Conservation (phyloP, 768 basidiomycete genomes). For the Serendipita vermifera region DNA sequence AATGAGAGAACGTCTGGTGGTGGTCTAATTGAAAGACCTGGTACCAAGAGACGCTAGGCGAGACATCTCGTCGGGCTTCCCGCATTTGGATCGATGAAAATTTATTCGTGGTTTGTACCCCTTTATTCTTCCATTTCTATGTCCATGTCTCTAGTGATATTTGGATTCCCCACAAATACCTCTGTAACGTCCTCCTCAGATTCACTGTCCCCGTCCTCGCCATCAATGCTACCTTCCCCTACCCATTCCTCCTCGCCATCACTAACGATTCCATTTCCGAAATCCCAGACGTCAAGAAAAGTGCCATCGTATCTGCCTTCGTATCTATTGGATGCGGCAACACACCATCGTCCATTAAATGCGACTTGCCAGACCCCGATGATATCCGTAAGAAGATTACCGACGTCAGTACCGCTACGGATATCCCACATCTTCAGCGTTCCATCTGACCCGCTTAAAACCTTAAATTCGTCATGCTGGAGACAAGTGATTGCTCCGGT, state of each 20-base stretch:
- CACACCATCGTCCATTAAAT: slow-evolving; percentile 86
- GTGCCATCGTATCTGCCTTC: slow-evolving; percentile 59
- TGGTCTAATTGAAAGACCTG: too few relatives aligned
- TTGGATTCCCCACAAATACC: slow-evolving; percentile 54
- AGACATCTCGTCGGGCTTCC: too few relatives aligned
- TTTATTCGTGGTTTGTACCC: slow-evolving; percentile 19
- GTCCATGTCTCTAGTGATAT: slow-evolving; percentile 20
- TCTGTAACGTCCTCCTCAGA: slow-evolving; percentile 45
- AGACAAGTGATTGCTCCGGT: slow-evolving; percentile 98
- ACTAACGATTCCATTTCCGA: slow-evolving; percentile 52
- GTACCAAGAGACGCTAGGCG: too few relatives aligned
- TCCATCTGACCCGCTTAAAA: slow-evolving; percentile 88
- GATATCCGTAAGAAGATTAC: slow-evolving; percentile 81
- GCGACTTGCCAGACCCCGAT: slow-evolving; percentile 96
- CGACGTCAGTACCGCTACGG: slow-evolving; percentile 66
- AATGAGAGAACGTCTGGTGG: too few relatives aligned
- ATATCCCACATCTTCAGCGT: slow-evolving; percentile 98
- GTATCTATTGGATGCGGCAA: slow-evolving; percentile 88
- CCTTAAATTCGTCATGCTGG: slow-evolving; percentile 96
- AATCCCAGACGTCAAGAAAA: slow-evolving; percentile 83
- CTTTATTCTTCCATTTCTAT: slow-evolving; percentile 24
- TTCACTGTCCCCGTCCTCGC: too few relatives aligned
- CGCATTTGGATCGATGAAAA: slow-evolving; percentile 17
- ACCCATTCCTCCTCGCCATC: slow-evolving; percentile 59
- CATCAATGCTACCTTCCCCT: too few relatives aligned